Percentiles rank a stretch among this genome's conserved stretches.
Evolutionary conservation across 805 yeast species (phyloP).

Genomic region (Ogataea kodamae): DNA sequence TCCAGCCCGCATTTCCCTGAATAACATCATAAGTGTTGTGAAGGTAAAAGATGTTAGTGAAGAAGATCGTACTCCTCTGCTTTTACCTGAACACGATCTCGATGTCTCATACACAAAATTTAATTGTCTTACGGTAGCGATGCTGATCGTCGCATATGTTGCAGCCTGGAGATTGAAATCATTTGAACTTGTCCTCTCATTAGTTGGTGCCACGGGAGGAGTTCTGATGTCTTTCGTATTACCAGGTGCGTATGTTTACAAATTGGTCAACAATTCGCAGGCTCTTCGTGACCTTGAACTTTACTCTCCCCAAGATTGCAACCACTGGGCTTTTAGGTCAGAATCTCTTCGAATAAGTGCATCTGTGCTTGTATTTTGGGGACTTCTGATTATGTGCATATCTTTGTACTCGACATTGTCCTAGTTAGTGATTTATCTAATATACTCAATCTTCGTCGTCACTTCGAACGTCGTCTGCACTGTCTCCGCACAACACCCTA

Average conservation of each 20-base stretch:
- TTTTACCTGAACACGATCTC: conserved; percentile 26
- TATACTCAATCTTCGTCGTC: conserved; percentile 45
- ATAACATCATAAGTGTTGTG: conserved; percentile 54
- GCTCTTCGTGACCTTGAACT: conserved; percentile 13
- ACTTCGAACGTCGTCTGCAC: conserved; percentile 85
- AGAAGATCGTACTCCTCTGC: conserved; percentile 3
- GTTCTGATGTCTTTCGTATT: conserved; percentile 73
- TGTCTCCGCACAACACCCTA: conserved; percentile 64
- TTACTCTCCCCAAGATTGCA: conserved; percentile 25
- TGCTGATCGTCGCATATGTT: conserved; percentile 47
- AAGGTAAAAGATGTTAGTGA: conserved; percentile 19
- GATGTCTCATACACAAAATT: conserved; percentile 48
- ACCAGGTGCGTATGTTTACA: conserved; percentile 75
- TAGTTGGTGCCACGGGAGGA: conserved; percentile 83
- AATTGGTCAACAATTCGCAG: conserved; percentile 37
- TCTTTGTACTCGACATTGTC: conserved; percentile 47
- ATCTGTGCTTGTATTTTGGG: conserved; percentile 48
- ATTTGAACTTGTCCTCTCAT: conserved; percentile 63
- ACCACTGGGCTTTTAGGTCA: conserved; percentile 22
- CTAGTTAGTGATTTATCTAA: conserved; percentile 1
- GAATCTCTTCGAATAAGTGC: conserved; percentile 23
- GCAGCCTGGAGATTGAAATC: conserved; percentile 59
- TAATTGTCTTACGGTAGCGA: conserved; percentile 43
- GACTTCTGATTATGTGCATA: conserved; percentile 50
- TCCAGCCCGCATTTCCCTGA: conserved; percentile 71